Base-by-base conservation (phyloP, 1,284 basidiomycete species). In the Phylloporus gajari region DNA sequence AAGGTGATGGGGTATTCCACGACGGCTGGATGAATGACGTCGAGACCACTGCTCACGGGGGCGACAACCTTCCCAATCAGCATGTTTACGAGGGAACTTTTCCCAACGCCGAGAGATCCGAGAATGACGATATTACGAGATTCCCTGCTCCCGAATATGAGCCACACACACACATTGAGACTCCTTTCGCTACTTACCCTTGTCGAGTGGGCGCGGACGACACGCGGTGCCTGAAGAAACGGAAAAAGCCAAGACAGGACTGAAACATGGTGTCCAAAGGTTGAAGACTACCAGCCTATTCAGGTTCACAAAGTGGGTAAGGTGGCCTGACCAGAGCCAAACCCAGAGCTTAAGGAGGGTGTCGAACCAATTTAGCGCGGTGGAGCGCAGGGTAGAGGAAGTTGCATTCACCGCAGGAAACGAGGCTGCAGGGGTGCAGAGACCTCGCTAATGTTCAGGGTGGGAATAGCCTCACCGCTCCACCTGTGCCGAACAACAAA, bases 21-120 rank as follows among this genome's bases (percentile, higher is more conserved):
- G 67, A 80, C 62, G 62, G 64, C 38, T 7, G 65, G 58, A 59
- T 79, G 78, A 17, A 61, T 75, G 32, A 81, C 73, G 27, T 67
- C 72, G 38, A 81, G 73, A 67, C 44, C 65, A 53, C 59, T 68
- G 72, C 79, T 75, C 51, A 78, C 77, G 11, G 73, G 79, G 9
- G 78, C 74, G 53, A 79, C 76, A 1, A 60, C 12, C 38, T 30
- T 71, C 38, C 79, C 79, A 70, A 75, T 51, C 8, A 82, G 70
- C 72, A 79, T 75, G 66, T 79, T 81, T 32, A 81, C 65, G 58
- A 82, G 73, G 56, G 80, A 78, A 73, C 78, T 77, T 68, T 81
- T 80, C 23, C 80, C 78, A 27, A 79, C 72, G 27, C 79, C 80
- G 30, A 79, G 75, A 17, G 79, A 78, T 13, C 80, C 78, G 32